phyloP scores from a whole-genome alignment of 306 rosid genomes.

The Cucumis sativus region Cucumber_9930_V3 NC_026661.2:13188001-13188500 shows the following conservation, averaged over 20 bases:
- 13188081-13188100: conserved; percentile 30
- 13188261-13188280: conserved; percentile 47
- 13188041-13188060: conserved; percentile 39
- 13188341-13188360: background rate
- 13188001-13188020: conserved; percentile 27
- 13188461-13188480: background rate
- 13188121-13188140: conserved; percentile 61
- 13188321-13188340: conserved; percentile 9
- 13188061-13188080: conserved; percentile 39
- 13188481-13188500: too few relatives aligned
- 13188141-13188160: conserved; percentile 72
- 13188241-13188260: conserved; percentile 51
- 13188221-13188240: conserved; percentile 60
- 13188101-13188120: conserved; percentile 44
- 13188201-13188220: conserved; percentile 68
- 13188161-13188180: conserved; percentile 61
- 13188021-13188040: conserved; percentile 30
- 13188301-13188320: conserved; percentile 1
- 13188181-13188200: conserved; percentile 82
- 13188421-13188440: background rate
- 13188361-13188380: background rate
- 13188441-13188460: background rate
- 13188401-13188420: background rate
- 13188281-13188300: conserved; percentile 27
- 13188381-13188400: background rate